Base-by-base conservation (phyloP, 345 rosid genomes). In the Rhizophora mangle region DNA sequence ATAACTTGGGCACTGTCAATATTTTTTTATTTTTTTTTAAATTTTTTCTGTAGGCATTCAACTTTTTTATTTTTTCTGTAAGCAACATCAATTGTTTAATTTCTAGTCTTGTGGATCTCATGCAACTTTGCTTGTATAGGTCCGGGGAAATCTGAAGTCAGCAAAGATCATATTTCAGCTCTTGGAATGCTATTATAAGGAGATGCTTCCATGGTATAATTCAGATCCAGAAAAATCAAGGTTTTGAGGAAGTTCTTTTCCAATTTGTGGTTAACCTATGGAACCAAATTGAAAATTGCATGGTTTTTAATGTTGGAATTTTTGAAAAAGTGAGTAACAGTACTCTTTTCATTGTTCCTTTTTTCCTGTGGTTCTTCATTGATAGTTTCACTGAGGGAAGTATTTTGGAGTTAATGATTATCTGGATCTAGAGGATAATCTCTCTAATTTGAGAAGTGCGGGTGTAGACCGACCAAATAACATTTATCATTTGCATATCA, bases 151-250 rank as follows among this genome's bases (percentile, higher is more conserved):
- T 76, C 62, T 70, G 30, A 76, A 79, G 77, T 84, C 85, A 53
- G 79, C 77, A 26, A 82, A 82, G 72, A 73, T 77, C 19, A 62
- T 80, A 22, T 74, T 82, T 77, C 86, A 79, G 76, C 92, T 94
- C 72, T 79, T 89, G 86, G 86, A 86, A 60, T 91, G 97, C 81
- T 81, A 82, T 81, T 83, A 91, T 67, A 62, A 70, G 67, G 85
- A 82, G 73, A 71, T 91, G 72, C 85, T 94, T 70, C 90, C 96
- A 77, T 78, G 97, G 98, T 94, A 94, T 62, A 56, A 71, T 64
- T 70, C 83, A 84, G 90, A 75, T 90, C 69, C 82, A 79, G 65
- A 73, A 80, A 69, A 82, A 81, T 30, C 89, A 78, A 76, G 96
- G 87, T 71, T 81, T 71, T 67, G 92, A 88, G 73, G 85, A 87